These are phyloP conservation scores for Epicoccum nigrum DNA, from an alignment of 2,329 filamentous ascomycete genomes.

Conservation along the genomic window DNA sequence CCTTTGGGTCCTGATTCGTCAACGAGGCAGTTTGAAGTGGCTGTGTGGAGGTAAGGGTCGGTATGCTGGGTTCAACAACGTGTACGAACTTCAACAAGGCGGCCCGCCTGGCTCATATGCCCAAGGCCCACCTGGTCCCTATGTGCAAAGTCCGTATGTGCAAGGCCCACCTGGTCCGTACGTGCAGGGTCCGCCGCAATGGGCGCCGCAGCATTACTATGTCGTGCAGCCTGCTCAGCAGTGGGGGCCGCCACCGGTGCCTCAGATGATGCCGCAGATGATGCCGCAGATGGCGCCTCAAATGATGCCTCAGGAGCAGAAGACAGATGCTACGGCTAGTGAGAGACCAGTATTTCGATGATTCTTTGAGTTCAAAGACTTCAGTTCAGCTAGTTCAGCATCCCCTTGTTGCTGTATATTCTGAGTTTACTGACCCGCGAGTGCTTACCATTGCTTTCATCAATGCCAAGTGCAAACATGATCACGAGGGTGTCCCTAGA, in stretches of 20 bases:
- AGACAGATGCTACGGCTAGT: conserved; percentile 7
- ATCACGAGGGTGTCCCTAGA: no score
- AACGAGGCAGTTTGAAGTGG: conserved; percentile 38
- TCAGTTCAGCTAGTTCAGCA: neutral
- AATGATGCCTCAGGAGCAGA: conserved; percentile 1
- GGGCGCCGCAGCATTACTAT: conserved; percentile 7
- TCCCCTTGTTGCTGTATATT: neutral
- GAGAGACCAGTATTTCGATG: neutral
- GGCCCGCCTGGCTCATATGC: neutral
- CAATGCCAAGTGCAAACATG: no score
- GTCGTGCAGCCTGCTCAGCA: conserved; percentile 14
- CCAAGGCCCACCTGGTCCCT: neutral
- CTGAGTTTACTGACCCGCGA: no score
- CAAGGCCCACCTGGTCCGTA: neutral
- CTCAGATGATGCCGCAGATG: neutral
- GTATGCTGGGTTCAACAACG: conserved; percentile 35
- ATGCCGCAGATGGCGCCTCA: conserved; percentile 1
- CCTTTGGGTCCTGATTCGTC: conserved; percentile 27
- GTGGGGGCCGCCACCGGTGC: conserved; percentile 13
- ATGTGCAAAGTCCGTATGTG: no score
- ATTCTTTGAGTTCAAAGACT: neutral
- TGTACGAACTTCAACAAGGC: conserved; percentile 26
- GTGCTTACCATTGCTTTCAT: no score
- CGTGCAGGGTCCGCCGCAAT: conserved; percentile 3
- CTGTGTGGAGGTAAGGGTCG: conserved; percentile 34